Evolutionary conservation across 768 basidiomycete species (phyloP).

Genomic region (Clitopilus hobsonii): DNA sequence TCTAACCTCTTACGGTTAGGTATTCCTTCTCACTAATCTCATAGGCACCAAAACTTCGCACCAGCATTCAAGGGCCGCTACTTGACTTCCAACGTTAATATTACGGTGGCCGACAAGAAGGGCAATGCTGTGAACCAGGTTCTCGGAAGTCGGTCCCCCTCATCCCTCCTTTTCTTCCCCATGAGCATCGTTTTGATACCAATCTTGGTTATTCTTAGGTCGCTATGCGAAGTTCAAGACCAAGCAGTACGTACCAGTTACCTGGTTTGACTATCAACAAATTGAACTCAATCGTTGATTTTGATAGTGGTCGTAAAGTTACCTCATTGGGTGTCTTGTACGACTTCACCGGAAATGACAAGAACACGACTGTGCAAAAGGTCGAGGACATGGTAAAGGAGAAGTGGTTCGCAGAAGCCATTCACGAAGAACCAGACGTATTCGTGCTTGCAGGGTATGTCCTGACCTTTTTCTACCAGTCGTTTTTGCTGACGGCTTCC

Average conservation of each 20-base stretch:
- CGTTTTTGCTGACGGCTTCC: background rate
- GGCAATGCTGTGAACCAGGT: conserved; percentile 30
- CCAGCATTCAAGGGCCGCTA: conserved; percentile 64
- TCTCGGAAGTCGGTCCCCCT: conserved; percentile 33
- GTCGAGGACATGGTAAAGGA: conserved; percentile 78
- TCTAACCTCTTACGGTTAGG: background rate
- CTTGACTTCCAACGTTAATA: conserved; percentile 82
- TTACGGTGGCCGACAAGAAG: conserved; percentile 54
- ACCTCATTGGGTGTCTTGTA: conserved; percentile 80
- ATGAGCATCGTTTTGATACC: background rate
- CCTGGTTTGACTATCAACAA: no score
- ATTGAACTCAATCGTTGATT: background rate
- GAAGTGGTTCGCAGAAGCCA: conserved; percentile 76
- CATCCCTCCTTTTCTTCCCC: background rate
- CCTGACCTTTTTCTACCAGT: background rate
- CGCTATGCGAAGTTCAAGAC: conserved; percentile 74
- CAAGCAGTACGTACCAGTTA: conserved; percentile 54
- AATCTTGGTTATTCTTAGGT: conserved; percentile 27
- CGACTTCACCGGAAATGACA: conserved; percentile 68
- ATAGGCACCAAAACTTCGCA: conserved; percentile 60
- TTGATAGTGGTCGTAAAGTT: conserved; percentile 54
- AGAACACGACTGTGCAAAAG: conserved; percentile 70
- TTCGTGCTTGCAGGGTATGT: conserved; percentile 67
- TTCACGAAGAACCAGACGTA: conserved; percentile 75
- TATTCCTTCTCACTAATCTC: conserved; percentile 1